These are phyloP conservation scores for Magnolia officinalis DNA, from an alignment of 164 flowering plant species.

Conservation along the genomic window DNA sequence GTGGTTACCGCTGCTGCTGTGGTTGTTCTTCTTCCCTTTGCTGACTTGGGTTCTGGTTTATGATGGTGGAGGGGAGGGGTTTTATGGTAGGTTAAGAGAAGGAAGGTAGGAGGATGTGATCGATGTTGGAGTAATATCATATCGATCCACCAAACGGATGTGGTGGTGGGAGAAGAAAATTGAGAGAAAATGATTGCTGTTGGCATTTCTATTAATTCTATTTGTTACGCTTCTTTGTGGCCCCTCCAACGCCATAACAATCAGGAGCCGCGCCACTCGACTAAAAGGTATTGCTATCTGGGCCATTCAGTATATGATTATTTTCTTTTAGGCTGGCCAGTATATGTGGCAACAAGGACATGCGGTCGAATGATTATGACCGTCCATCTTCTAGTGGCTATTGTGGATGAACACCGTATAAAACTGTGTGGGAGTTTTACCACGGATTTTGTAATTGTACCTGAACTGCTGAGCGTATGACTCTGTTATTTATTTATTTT, in stretches of 20 bases:
- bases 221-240: neutral
- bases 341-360: no score
- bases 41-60: neutral
- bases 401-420: no score
- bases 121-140: constrained; percentile 1
- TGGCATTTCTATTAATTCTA: neutral
- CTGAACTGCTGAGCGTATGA: no score
- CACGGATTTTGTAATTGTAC: no score
- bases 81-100: constrained; percentile 1
- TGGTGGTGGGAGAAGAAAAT: neutral
- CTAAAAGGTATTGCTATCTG: no score
- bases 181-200: neutral
- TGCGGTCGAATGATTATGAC: no score
- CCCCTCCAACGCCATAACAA: neutral
- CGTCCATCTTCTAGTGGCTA: no score
- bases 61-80: neutral
- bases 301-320: no score
- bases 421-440: no score
- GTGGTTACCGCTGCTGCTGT: neutral
- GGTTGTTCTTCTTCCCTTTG: neutral
- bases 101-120: constrained; percentile 10
- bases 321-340: no score
- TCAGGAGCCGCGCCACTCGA: no score
- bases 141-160: neutral
- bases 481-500: no score